phyloP scores from a whole-genome alignment of 257 asterid genomes.

The Ehretia macrophylla region DNA sequence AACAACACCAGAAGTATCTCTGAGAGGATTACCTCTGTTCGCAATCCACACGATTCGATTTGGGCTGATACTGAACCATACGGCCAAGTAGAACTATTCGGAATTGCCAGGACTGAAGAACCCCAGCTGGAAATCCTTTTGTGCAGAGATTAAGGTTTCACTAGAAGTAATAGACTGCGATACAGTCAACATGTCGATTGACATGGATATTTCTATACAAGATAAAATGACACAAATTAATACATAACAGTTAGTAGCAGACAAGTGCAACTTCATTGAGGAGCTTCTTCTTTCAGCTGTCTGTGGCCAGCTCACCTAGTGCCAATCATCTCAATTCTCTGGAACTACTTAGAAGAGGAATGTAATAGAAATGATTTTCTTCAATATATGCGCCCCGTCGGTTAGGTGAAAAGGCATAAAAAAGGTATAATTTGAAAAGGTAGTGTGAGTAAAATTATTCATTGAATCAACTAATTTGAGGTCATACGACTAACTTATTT shows the following conservation, averaged over 20 bases:
- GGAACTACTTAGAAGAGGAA: too few relatives aligned
- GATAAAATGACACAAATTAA: not conserved
- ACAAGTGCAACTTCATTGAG: too few relatives aligned
- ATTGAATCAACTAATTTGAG: too few relatives aligned
- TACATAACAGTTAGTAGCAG: not conserved
- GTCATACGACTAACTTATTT: too few relatives aligned
- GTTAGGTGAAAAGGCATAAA: too few relatives aligned
- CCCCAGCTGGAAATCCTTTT: slow-evolving; percentile 16
- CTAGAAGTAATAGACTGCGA: not conserved
- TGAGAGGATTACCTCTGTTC: slow-evolving; percentile 7
- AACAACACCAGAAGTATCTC: slow-evolving; percentile 4
- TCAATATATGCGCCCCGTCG: too few relatives aligned
- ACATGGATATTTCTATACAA: not conserved
- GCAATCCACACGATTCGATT: slow-evolving; percentile 8
- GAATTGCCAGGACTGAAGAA: slow-evolving; percentile 14
- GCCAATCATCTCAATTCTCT: too few relatives aligned
- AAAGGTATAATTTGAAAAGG: too few relatives aligned
- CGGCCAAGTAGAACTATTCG: slow-evolving; percentile 6
- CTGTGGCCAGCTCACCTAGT: too few relatives aligned
- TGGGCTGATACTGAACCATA: slow-evolving; percentile 9
- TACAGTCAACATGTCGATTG: not conserved
- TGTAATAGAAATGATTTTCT: too few relatives aligned
- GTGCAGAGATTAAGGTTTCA: slow-evolving; percentile 9
- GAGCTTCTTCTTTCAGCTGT: too few relatives aligned
- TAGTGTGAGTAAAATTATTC: too few relatives aligned